Conservation (phyloP, 805 yeast species). For the Zygosaccharomyces pseudorouxii region DNA sequence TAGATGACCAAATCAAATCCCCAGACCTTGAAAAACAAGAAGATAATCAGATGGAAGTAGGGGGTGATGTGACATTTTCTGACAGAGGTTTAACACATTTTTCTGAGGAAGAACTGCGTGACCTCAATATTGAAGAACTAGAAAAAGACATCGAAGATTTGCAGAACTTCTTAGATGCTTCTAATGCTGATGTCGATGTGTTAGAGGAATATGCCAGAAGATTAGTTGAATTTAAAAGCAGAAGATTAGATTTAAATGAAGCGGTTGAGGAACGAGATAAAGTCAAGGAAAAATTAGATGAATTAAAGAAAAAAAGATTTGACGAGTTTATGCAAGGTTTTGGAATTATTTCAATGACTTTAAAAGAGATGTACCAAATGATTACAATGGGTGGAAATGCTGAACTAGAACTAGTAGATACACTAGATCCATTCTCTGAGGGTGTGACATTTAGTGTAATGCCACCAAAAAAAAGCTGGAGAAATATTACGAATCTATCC, state of each 20-base stretch:
- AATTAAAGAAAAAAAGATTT: constrained; percentile 63
- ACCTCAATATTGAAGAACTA: constrained; percentile 45
- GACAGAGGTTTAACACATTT: constrained; percentile 39
- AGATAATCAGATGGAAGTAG: constrained; percentile 27
- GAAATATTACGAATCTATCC: constrained; percentile 86
- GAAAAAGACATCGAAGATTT: constrained; percentile 50
- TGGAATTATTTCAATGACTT: constrained; percentile 73
- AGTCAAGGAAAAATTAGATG: constrained; percentile 57
- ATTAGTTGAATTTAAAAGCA: constrained; percentile 54
- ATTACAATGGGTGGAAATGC: constrained; percentile 99
- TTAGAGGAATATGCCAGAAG: constrained; percentile 72
- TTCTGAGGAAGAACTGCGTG: constrained; percentile 47
- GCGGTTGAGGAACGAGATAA: constrained; percentile 66
- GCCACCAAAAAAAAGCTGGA: constrained; percentile 99
- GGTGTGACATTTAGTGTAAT: constrained; percentile 95
- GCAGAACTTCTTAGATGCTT: constrained; percentile 50
- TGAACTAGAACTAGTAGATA: constrained; percentile 89
- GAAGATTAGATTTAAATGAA: constrained; percentile 61
- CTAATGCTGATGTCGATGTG: constrained; percentile 66
- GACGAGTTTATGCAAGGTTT: constrained; percentile 95
- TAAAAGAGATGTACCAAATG: constrained; percentile 97
- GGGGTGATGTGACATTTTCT: constrained; percentile 24
- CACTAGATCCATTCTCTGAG: constrained; percentile 96
- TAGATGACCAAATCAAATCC: not conserved
- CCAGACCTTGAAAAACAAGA: constrained; percentile 18